Evolutionary conservation across 345 rosid species (phyloP).

Genomic region (Hibiscus mutabilis): DNA sequence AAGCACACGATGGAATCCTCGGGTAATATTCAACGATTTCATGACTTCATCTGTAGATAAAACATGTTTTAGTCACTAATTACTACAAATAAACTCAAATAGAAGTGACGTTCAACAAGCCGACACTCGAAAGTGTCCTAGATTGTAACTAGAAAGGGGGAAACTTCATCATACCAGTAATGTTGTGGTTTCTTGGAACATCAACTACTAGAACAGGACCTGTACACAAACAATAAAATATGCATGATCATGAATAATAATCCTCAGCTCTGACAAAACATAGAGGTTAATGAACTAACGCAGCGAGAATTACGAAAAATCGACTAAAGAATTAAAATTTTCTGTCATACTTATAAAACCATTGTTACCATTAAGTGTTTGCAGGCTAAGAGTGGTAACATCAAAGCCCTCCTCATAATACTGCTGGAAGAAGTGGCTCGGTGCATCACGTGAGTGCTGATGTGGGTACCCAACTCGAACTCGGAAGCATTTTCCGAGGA

Average conservation of each 20-base stretch:
- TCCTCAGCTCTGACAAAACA: not conserved
- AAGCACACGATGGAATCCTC: conserved; percentile 53
- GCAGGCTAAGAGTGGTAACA: conserved; percentile 37
- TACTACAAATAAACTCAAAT: not conserved
- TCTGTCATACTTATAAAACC: not conserved
- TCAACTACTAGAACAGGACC: conserved; percentile 29
- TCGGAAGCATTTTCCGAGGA: conserved; percentile 22
- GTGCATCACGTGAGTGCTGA: conserved; percentile 55
- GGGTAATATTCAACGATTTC: conserved; percentile 52
- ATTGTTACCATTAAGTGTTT: conserved; percentile 23
- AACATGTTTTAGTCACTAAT: not conserved
- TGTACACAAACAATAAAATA: not conserved
- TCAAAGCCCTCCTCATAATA: conserved; percentile 48
- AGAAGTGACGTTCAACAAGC: not conserved
- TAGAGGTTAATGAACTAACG: not conserved
- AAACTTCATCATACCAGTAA: conserved; percentile 35
- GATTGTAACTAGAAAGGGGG: not conserved
- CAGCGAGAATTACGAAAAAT: no score
- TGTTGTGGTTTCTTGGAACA: conserved; percentile 35
- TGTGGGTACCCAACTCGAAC: conserved; percentile 32
- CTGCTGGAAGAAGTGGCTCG: conserved; percentile 36
- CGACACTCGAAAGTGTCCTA: not conserved
- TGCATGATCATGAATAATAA: not conserved
- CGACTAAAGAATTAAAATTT: no score
- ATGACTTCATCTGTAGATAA: conserved; percentile 46